Evolutionary conservation across 768 basidiomycete species (phyloP).

Genomic region (Coprinopsis cinerea): DNA sequence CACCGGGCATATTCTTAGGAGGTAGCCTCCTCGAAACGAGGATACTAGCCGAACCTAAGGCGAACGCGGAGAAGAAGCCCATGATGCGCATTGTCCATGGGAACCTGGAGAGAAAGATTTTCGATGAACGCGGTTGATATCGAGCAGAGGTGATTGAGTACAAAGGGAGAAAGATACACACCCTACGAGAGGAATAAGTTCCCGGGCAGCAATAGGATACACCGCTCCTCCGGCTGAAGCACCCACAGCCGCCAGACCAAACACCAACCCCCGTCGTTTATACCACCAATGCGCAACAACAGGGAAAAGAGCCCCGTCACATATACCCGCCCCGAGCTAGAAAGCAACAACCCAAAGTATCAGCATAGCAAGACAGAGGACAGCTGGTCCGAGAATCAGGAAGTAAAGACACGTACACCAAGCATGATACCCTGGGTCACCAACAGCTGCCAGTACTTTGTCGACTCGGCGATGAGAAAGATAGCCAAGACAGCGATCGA

Average conservation of each 20-base stretch:
- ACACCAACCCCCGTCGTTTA: slow-evolving; percentile 44
- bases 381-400: background rate
- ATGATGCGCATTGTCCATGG: slow-evolving; percentile 66
- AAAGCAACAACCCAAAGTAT: too few species aligned
- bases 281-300: slow-evolving; percentile 63
- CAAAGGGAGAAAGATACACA: too few species aligned
- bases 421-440: slow-evolving; percentile 57
- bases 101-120: slow-evolving; percentile 35
- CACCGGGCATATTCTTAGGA: slow-evolving; percentile 42
- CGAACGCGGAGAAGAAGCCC: slow-evolving; percentile 48
- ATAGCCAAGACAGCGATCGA: slow-evolving; percentile 39
- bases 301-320: slow-evolving; percentile 44
- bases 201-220: slow-evolving; percentile 53
- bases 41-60: slow-evolving; percentile 46
- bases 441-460: slow-evolving; percentile 59
- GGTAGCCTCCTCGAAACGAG: slow-evolving; percentile 45
- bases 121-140: background rate
- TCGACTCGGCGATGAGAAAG: slow-evolving; percentile 55
- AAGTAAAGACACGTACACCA: slow-evolving; percentile 35
- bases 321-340: slow-evolving; percentile 21
- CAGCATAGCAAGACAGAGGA: background rate
- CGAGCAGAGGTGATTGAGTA: too few species aligned
- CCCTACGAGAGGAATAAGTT: slow-evolving; percentile 50
- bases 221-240: slow-evolving; percentile 58
- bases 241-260: slow-evolving; percentile 50